Conservation (phyloP, 129 eudicot species). For the Heracleum sosnowskyi region DNA sequence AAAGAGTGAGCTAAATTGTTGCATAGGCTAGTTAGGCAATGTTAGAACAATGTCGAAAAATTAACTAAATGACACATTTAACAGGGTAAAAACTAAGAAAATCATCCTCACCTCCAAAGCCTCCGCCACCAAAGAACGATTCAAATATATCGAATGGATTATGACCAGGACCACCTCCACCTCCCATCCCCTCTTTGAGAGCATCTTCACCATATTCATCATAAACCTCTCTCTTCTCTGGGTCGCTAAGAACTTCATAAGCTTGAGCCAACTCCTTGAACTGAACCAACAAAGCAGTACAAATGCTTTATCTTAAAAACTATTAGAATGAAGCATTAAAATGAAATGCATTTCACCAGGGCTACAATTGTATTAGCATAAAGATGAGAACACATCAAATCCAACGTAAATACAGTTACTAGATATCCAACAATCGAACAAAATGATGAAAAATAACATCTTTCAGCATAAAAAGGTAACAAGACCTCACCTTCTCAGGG, state of each 20-base stretch:
- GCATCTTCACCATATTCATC: conserved; percentile 87
- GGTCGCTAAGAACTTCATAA: conserved; percentile 74
- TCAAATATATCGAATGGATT: conserved; percentile 63
- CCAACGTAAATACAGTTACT: background rate
- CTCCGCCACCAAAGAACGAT: conserved; percentile 56
- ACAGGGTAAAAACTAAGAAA: background rate
- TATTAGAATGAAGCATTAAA: background rate
- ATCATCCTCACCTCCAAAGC: conserved; percentile 45
- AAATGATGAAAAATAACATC: background rate
- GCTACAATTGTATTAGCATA: background rate
- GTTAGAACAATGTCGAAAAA: background rate
- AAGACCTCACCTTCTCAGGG: conserved; percentile 64
- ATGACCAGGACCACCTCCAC: conserved; percentile 33
- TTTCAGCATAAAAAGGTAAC: background rate
- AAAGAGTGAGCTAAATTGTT: background rate
- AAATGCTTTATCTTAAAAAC: background rate
- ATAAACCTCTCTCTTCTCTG: conserved; percentile 67
- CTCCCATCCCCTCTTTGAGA: conserved; percentile 77
- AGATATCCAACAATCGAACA: background rate
- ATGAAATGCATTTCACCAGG: background rate
- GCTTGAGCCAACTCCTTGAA: conserved; percentile 87
- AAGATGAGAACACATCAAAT: background rate
- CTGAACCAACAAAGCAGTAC: conserved; percentile 20
- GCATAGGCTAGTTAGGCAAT: background rate
- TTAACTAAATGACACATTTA: background rate